A percentile compares a stretch with the other conserved stretches of the same genome.
Conservation (phyloP, 148 eudicot species). For the Pharnaceum exiguum region DNA sequence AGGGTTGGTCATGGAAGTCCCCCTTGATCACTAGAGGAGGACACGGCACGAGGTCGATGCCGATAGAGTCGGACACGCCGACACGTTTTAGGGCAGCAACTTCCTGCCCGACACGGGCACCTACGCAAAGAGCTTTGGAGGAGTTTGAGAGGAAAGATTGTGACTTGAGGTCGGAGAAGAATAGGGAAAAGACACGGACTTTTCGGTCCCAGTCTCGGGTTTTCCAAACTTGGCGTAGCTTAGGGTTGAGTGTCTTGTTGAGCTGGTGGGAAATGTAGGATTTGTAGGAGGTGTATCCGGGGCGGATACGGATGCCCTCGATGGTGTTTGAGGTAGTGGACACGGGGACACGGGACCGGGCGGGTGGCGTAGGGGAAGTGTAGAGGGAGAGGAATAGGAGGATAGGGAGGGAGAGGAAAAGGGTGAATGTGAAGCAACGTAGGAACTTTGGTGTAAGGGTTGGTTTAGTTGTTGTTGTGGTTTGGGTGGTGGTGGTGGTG, state of each 20-base stretch:
- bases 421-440: conserved; percentile 34
- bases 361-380: conserved; percentile 18
- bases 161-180: conserved; percentile 38
- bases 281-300: conserved; percentile 69
- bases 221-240: conserved; percentile 67
- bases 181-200: conserved; percentile 49
- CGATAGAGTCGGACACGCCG: conserved; percentile 65
- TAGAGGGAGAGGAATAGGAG: conserved; percentile 33
- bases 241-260: conserved; percentile 81
- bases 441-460: conserved; percentile 12
- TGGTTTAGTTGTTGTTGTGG: too few species aligned
- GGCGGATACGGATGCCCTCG: conserved; percentile 58
- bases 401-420: conserved; percentile 39
- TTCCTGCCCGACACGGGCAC: conserved; percentile 89
- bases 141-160: conserved; percentile 24
- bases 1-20: conserved; percentile 79
- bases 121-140: conserved; percentile 57
- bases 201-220: conserved; percentile 92
- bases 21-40: conserved; percentile 75
- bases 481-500: too few species aligned
- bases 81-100: conserved; percentile 62
- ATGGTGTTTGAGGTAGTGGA: conserved; percentile 2
- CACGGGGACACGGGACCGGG: neutral
- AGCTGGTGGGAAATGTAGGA: conserved; percentile 73
- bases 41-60: conserved; percentile 74